phyloP scores from a whole-genome alignment of 768 basidiomycete species.

The Mycena vulgaris region DNA sequence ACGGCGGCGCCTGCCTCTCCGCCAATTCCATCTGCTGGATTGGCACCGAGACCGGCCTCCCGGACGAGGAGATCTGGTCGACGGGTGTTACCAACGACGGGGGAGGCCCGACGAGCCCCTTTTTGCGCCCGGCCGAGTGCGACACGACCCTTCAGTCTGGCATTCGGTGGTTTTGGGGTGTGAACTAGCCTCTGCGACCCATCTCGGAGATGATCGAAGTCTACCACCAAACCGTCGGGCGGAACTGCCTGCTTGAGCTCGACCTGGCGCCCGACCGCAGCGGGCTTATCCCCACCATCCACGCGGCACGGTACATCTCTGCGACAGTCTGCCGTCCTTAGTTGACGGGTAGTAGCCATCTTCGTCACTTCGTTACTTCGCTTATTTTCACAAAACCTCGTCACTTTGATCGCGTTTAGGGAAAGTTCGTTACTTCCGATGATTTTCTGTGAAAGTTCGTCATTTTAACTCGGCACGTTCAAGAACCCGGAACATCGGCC shows the following conservation, averaged over 20 bases:
- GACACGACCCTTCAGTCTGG: slow-evolving; percentile 28
- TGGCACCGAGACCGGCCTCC: slow-evolving; percentile 30
- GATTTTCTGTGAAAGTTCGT: no score
- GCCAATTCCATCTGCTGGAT: slow-evolving; percentile 31
- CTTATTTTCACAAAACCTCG: no score
- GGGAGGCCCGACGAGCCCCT: slow-evolving; percentile 27
- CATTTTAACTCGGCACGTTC: no score
- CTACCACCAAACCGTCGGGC: slow-evolving; percentile 31
- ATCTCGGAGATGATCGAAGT: slow-evolving; percentile 29
- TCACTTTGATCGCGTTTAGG: no score
- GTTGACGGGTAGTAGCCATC: slow-evolving; percentile 16
- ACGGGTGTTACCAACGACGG: slow-evolving; percentile 32
- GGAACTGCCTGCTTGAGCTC: slow-evolving; percentile 30
- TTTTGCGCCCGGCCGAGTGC: slow-evolving; percentile 28
- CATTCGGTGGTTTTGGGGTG: slow-evolving; percentile 30
- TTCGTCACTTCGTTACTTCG: no score
- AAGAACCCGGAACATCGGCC: no score
- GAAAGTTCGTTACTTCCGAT: no score
- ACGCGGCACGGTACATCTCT: slow-evolving; percentile 30
- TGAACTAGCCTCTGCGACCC: slow-evolving; percentile 17
- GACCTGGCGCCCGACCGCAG: slow-evolving; percentile 29
- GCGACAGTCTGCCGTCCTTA: slow-evolving; percentile 22
- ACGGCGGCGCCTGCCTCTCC: slow-evolving; percentile 31
- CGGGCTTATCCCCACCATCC: slow-evolving; percentile 23
- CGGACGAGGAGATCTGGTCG: slow-evolving; percentile 31